These are phyloP conservation scores for Calonectria hawksworthii DNA, from an alignment of 2,329 filamentous ascomycete genomes.

Conservation along the genomic window DNA sequence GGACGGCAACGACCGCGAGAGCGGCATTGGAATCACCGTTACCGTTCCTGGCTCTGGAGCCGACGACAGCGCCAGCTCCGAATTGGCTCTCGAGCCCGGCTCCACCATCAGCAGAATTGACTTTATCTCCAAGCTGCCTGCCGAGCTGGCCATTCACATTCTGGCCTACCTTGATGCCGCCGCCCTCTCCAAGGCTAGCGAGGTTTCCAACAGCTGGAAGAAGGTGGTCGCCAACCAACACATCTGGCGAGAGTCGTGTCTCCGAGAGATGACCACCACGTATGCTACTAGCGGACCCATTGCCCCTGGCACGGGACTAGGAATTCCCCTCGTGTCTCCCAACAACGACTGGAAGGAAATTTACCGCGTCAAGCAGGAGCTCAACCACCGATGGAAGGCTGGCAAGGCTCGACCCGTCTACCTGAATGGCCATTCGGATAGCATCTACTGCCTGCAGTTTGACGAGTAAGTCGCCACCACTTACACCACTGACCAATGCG, in stretches of 20 bases:
- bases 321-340: slow-evolving; percentile 67
- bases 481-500: neutral
- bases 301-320: slow-evolving; percentile 67
- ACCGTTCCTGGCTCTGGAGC: slow-evolving; percentile 57
- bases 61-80: slow-evolving; percentile 52
- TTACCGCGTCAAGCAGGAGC: slow-evolving; percentile 80
- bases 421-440: slow-evolving; percentile 93
- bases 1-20: slow-evolving; percentile 71
- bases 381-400: slow-evolving; percentile 84
- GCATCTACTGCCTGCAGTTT: slow-evolving; percentile 98
- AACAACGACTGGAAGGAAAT: slow-evolving; percentile 89
- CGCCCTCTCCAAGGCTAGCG: slow-evolving; percentile 62
- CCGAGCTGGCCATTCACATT: slow-evolving; percentile 72
- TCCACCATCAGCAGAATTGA: slow-evolving; percentile 67
- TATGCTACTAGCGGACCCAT: slow-evolving; percentile 70
- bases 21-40: slow-evolving; percentile 73
- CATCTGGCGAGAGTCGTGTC: slow-evolving; percentile 75
- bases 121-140: slow-evolving; percentile 69
- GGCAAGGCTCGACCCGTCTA: slow-evolving; percentile 87
- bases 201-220: slow-evolving; percentile 67
- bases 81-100: slow-evolving; percentile 50
- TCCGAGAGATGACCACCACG: slow-evolving; percentile 71
- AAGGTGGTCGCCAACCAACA: slow-evolving; percentile 65
- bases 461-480: slow-evolving; percentile 78
- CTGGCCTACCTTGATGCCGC: slow-evolving; percentile 68